A percentile compares a stretch with the other conserved stretches of the same genome.
Conservation (phyloP, 2,329 filamentous ascomycete genomes). For the Cladosporium sp. region DNA sequence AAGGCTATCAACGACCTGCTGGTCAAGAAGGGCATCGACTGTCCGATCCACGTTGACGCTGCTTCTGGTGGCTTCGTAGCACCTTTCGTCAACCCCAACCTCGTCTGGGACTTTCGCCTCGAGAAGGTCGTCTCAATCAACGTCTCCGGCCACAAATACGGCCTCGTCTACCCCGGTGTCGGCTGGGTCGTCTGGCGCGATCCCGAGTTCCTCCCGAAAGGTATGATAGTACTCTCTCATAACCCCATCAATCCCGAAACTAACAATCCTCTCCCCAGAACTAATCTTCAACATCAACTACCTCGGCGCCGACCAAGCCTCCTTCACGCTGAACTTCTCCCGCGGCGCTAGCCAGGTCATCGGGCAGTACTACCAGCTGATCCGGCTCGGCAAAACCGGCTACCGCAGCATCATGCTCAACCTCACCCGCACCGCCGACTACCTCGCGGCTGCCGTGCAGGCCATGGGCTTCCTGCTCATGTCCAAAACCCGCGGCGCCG, state of each 20-base stretch:
- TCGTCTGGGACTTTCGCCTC: constrained; percentile 89
- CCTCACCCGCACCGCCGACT: constrained; percentile 82
- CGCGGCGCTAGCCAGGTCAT: constrained; percentile 93
- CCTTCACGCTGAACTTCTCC: constrained; percentile 95
- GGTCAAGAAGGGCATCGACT: constrained; percentile 65
- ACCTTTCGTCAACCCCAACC: constrained; percentile 76
- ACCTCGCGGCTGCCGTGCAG: constrained; percentile 68
- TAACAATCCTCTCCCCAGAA: constrained; percentile 42
- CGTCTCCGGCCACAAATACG: constrained; percentile 85
- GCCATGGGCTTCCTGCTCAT: constrained; percentile 80
- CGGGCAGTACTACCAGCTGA: constrained; percentile 95
- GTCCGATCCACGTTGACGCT: constrained; percentile 88
- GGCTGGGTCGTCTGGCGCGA: constrained; percentile 90
- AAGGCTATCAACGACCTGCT: constrained; percentile 88
- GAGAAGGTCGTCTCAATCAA: constrained; percentile 90
- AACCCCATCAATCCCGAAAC: background rate
- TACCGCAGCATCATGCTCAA: constrained; percentile 94
- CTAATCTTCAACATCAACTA: constrained; percentile 99
- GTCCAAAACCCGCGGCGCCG: constrained; percentile 69
- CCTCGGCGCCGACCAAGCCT: constrained; percentile 88
- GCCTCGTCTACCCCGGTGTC: constrained; percentile 78
- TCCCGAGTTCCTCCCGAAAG: constrained; percentile 71
- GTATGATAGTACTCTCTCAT: constrained; percentile 14
- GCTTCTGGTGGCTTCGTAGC: constrained; percentile 89
- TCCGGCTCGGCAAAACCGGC: constrained; percentile 85